Conservation (phyloP, 345 rosid genomes). For the Murraya koenigii region DNA sequence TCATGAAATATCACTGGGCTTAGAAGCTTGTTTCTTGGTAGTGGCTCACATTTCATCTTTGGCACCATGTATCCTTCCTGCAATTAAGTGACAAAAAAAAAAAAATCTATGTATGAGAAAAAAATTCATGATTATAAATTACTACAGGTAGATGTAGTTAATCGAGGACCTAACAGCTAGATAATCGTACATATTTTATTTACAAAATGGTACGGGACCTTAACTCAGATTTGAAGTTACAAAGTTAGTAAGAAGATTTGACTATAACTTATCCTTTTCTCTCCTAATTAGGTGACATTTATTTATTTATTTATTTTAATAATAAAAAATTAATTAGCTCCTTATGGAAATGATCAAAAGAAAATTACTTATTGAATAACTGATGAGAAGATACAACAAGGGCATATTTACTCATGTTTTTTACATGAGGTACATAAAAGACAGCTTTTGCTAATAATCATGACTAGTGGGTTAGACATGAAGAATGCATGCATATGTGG, state of each 20-base stretch:
- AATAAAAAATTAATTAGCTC: no score
- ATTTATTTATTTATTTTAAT: no score
- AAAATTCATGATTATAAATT: not conserved
- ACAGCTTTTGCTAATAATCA: not conserved
- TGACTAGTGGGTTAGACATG: constrained; percentile 19
- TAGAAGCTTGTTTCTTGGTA: constrained; percentile 67
- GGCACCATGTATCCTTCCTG: constrained; percentile 80
- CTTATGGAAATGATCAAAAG: not conserved
- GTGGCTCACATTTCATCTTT: constrained; percentile 58
- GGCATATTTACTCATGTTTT: not conserved
- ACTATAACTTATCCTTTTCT: not conserved
- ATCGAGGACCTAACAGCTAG: no score
- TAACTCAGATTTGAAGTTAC: no score
- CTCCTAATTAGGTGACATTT: not conserved
- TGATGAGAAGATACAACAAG: not conserved
- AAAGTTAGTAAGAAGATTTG: not conserved
- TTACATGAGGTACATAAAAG: not conserved
- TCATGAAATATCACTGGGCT: constrained; percentile 75
- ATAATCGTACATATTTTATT: no score
- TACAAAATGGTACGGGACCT: no score
- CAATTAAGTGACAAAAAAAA: not conserved
- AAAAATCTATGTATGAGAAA: not conserved
- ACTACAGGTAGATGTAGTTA: no score
- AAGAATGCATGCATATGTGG: not conserved
- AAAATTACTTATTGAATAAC: not conserved